Evolutionary conservation across 495 filamentous ascomycete genomes (phyloP).

Genomic region (Chaetomium tenue): DNA sequence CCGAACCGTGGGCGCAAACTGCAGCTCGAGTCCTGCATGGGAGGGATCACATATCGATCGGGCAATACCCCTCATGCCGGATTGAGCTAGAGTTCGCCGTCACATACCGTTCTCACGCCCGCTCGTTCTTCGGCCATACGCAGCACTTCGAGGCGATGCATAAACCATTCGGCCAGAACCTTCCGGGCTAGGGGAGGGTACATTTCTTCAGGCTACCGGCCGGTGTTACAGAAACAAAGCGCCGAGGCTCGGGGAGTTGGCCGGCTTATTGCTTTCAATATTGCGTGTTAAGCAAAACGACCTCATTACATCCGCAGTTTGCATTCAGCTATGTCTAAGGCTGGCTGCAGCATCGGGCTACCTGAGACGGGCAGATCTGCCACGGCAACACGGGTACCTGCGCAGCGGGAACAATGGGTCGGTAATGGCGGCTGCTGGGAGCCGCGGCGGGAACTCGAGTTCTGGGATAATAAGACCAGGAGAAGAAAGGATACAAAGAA

Average conservation of each 20-base stretch:
- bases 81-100: neutral
- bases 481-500: neutral
- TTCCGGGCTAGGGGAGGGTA: neutral
- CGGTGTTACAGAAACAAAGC: neutral
- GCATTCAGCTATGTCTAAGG: neutral
- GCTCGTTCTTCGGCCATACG: neutral
- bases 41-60: neutral
- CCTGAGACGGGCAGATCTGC: neutral
- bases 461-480: neutral
- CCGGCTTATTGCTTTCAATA: neutral
- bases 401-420: neutral
- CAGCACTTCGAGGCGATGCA: neutral
- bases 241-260: no score
- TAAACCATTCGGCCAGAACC: neutral
- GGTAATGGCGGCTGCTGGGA: neutral
- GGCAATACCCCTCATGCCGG: neutral
- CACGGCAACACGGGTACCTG: neutral
- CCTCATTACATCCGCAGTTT: neutral
- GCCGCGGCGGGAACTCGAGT: neutral
- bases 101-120: neutral
- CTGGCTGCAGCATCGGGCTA: slow-evolving; percentile 1
- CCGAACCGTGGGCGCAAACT: neutral
- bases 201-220: neutral
- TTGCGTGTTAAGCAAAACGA: neutral
- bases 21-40: neutral